Percentiles rank a stretch among this genome's conserved stretches.
Evolutionary conservation across 2,329 filamentous ascomycete species (phyloP).

Genomic region (Epichloe uncinata): DNA sequence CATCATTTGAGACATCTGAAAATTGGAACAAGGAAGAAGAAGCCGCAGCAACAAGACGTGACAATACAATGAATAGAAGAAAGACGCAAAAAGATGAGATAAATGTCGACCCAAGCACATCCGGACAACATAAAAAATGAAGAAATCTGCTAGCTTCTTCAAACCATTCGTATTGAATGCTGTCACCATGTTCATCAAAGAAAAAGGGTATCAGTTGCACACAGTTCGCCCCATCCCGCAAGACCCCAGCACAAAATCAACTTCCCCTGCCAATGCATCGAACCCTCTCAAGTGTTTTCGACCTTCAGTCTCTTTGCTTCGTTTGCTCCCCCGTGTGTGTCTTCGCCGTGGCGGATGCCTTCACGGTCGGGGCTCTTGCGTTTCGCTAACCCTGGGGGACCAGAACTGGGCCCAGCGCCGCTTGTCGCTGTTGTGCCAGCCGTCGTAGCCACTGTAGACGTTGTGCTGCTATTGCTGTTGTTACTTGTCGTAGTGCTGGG

Average conservation of each 20-base stretch:
- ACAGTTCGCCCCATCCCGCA: background rate
- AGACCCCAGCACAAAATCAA: background rate
- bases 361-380: slow-evolving; percentile 43
- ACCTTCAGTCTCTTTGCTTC: slow-evolving; percentile 42
- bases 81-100: no score
- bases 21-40: no score
- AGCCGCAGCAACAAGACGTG: no score
- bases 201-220: slow-evolving; percentile 8
- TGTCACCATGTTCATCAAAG: background rate
- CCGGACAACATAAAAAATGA: background rate
- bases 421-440: slow-evolving; percentile 7
- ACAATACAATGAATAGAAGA: no score
- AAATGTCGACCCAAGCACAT: background rate
- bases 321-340: slow-evolving; percentile 24
- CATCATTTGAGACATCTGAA: no score
- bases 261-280: background rate
- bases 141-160: background rate
- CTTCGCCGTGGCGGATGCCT: slow-evolving; percentile 26
- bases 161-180: background rate
- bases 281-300: slow-evolving; percentile 20
- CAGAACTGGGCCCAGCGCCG: slow-evolving; percentile 5
- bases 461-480: slow-evolving; percentile 11
- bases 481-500: slow-evolving; percentile 8
- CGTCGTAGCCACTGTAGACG: slow-evolving; percentile 4
- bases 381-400: slow-evolving; percentile 23